Evolutionary conservation across 805 yeast species (phyloP).

Genomic region (Candida sphagnicola): DNA sequence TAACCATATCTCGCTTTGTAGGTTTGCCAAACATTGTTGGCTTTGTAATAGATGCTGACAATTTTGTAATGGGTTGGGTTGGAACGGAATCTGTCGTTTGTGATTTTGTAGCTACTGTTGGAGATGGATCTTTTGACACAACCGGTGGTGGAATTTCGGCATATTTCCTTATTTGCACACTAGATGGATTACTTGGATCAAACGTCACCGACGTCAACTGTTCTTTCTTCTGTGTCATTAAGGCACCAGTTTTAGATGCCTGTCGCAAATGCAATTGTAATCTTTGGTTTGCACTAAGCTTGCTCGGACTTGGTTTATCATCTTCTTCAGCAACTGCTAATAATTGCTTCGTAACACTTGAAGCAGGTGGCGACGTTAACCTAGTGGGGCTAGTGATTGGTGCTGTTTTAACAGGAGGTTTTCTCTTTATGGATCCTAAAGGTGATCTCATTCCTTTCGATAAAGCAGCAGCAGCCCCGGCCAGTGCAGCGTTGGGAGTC

Average conservation of each 20-base stretch:
- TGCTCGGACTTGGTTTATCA: conserved; percentile 4
- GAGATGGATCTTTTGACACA: too few species aligned
- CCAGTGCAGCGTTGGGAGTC: conserved; percentile 17
- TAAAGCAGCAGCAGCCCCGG: conserved; percentile 34
- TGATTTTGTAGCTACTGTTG: conserved; percentile 2
- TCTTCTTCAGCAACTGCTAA: conserved; percentile 18
- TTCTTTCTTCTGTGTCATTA: conserved; percentile 36
- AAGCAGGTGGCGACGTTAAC: conserved; percentile 8
- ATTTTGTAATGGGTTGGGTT: background rate
- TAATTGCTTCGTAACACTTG: conserved; percentile 12
- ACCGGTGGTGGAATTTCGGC: conserved; percentile 7
- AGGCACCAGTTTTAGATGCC: conserved; percentile 34
- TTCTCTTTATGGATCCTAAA: conserved; percentile 11
- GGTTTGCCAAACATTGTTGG: conserved; percentile 6
- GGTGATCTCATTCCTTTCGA: conserved; percentile 17
- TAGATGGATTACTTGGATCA: conserved; percentile 36
- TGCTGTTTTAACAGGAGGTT: conserved; percentile 1
- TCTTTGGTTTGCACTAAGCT: conserved; percentile 34
- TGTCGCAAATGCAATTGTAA: conserved; percentile 35
- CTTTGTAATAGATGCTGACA: conserved; percentile 4
- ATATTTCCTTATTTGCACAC: conserved; percentile 12
- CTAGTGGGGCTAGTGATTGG: conserved; percentile 4
- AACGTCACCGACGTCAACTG: conserved; percentile 32
- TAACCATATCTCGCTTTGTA: conserved; percentile 18
- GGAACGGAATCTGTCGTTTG: conserved; percentile 3